Base-by-base conservation (phyloP, 2,329 filamentous ascomycete genomes). In the Phialocephala sp. region DNA sequence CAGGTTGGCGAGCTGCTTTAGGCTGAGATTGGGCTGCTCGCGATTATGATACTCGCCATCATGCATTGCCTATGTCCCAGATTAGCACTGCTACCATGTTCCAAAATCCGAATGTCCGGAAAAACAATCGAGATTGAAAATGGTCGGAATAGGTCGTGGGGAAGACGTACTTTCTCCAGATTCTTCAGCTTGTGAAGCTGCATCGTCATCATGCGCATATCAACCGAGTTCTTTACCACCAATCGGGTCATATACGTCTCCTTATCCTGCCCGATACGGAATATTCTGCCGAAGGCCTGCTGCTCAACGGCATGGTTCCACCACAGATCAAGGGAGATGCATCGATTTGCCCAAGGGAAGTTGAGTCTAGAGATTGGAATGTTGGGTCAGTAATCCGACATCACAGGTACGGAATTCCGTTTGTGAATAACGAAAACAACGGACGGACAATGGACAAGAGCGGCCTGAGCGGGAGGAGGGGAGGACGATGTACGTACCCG, bases 211-310 rank as follows among this genome's bases (percentile, higher is more conserved):
- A 93, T 79, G 0, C 81, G 78, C 11, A 83, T 79, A 65, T 93
- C 90, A 5, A 91, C 84, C 0, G 82, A 85, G 4, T 84, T 79
- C 1, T 79, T 76, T 0, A 88, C 80, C 0, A 87, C 76, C 39
- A 93, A 80, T 0, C 87, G 82, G 0, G 85, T 81, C 64, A 91
- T 83, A 12, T 85, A 79, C 0, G 89, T 88, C 39, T 85, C 78
- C 50, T 88, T 84, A 0, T 73, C 67, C 68, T 94, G 91, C 0
- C 89, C 89, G 2, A 89, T 87, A 5, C 91, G 83, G 70, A 84
- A 85, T 0, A 92, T 84, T 0, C 91, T 84, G 1, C 79, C 79
- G 45, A 83, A 83, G 0, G 85, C 88, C 71, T 92, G 90, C n/a
- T 87, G 78, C 69, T 92, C 88, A 2, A 76, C 73, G 4, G 68